Conservation (phyloP, 805 yeast genomes). For the Teunomyces funiuensis region DNA sequence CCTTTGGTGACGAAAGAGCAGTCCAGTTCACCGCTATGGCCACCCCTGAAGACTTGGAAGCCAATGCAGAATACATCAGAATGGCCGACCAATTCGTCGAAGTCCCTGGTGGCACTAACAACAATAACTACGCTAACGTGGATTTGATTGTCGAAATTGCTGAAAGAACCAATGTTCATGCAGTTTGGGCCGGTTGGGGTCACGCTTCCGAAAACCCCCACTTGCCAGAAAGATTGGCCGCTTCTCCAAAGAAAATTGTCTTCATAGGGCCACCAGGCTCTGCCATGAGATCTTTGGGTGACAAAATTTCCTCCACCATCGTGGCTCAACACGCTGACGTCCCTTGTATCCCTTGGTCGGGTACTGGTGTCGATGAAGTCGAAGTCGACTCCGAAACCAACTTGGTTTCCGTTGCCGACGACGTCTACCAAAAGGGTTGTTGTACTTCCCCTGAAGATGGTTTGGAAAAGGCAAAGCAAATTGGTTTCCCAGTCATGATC, state of each 20-base stretch:
- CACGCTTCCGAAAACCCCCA: conserved; percentile 99
- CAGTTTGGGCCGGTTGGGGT: conserved; percentile 99
- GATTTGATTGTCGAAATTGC: conserved; percentile 96
- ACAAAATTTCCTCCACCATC: conserved; percentile 94
- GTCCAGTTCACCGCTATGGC: conserved; percentile 98
- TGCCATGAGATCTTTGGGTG: conserved; percentile 99
- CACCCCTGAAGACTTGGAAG: conserved; percentile 97
- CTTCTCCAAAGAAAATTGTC: conserved; percentile 84
- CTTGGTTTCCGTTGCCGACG: conserved; percentile 86
- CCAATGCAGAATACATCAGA: conserved; percentile 96
- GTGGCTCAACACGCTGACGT: conserved; percentile 98
- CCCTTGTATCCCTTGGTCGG: conserved; percentile 99
- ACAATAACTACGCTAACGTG: conserved; percentile 97
- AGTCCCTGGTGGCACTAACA: conserved; percentile 99
- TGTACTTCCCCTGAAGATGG: conserved; percentile 87
- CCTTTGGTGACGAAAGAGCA: conserved; percentile 94
- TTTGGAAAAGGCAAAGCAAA: conserved; percentile 72
- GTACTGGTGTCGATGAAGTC: conserved; percentile 92
- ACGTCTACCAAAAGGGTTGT: conserved; percentile 84
- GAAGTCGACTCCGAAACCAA: conserved; percentile 63
- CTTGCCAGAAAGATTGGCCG: conserved; percentile 90
- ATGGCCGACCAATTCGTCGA: conserved; percentile 99
- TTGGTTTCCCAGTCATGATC: conserved; percentile 98
- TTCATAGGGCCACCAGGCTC: conserved; percentile 99
- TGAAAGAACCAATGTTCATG: conserved; percentile 93